Evolutionary conservation across 202 grass and related monocot species (phyloP).

Genomic region (Setaria italica): DNA sequence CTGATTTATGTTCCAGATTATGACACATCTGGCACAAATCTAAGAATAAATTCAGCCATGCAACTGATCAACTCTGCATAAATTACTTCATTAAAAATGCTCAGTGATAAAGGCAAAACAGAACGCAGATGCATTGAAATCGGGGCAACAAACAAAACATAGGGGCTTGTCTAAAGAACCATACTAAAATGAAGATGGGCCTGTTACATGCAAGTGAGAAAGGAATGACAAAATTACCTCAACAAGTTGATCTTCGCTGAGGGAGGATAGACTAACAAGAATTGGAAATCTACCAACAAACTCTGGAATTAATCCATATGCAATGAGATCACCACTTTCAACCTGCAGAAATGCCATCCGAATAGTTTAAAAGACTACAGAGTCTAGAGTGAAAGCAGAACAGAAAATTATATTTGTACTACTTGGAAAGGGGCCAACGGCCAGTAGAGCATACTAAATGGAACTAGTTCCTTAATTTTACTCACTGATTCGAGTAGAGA

Average conservation of each 20-base stretch:
- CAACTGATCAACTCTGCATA: constrained; percentile 20
- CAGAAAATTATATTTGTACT: constrained; percentile 6
- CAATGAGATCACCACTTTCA: constrained; percentile 77
- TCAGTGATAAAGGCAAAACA: constrained; percentile 22
- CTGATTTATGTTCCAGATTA: not conserved
- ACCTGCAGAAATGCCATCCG: constrained; percentile 56
- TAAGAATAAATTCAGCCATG: not conserved
- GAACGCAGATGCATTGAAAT: not conserved
- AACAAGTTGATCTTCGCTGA: constrained; percentile 77
- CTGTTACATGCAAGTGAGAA: not conserved
- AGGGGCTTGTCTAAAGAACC: not conserved
- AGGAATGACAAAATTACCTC: constrained; percentile 50
- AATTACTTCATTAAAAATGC: not conserved
- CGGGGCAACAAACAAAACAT: not conserved
- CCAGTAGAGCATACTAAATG: constrained; percentile 14
- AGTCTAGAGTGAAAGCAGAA: constrained; percentile 25
- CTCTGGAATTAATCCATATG: constrained; percentile 77
- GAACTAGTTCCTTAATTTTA: constrained; percentile 29
- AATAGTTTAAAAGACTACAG: constrained; percentile 10
- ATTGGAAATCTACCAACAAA: constrained; percentile 82
- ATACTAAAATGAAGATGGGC: not conserved
- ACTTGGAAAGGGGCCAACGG: constrained; percentile 21
- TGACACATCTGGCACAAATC: not conserved
- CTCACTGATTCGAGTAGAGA: constrained; percentile 72
- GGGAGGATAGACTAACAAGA: constrained; percentile 75